Evolutionary conservation across 2,329 filamentous ascomycete species (phyloP), one percentile per base, ranked within the genome.

Genomic region (Alternaria ventricosa): DNA sequence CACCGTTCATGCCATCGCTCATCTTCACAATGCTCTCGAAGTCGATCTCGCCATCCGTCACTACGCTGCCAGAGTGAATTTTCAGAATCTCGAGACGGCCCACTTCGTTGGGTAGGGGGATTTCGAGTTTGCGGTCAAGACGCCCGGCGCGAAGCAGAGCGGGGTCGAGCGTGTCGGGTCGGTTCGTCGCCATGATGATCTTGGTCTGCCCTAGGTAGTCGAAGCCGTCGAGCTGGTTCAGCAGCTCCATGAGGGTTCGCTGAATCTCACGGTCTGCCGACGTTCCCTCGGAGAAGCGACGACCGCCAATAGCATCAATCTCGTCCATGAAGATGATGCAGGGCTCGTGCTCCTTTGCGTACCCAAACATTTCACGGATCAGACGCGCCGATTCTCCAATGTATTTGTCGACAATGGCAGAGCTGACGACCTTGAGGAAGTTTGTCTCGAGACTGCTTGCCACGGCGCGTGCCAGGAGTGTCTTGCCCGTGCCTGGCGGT

Each of bases 311-410:
- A 77, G 96, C 96, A 78, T 99, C 96, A 78, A 99, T 99, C 84
- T 99, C 96, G 86, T 99, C 96, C 96, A 99, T 99, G 88, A 99
- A 99, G 83, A 99, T 99, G 82, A 99, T 99, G 82, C 96, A 99
- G 43, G 96, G 96, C 82, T 99, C 96, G 81, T 99, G 96, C 81
- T 99, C 96, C 83, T 97, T 98, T 75, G 96, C 96, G 78, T 99
- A 99, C 62, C 96, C 96, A 78, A 99, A 99, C 96, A 99, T 99
- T 82, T 99, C 96, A 80, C 96, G 90, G 77, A 99, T 99, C 70
- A 99, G 86, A 71, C 96, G 91, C 41, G 96, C 96, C 11, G 96
- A 99, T 84, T 99, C 96, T 81, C 96, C 96, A 69, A 99, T 99
- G 79, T 99, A 99, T 82, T 99, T 99, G 86, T 99, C 96, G 67